Percentiles rank a stretch among this genome's conserved stretches.
Conservation (phyloP, 2,329 filamentous ascomycete genomes). For the Talaromyces atroroseus region DNA sequence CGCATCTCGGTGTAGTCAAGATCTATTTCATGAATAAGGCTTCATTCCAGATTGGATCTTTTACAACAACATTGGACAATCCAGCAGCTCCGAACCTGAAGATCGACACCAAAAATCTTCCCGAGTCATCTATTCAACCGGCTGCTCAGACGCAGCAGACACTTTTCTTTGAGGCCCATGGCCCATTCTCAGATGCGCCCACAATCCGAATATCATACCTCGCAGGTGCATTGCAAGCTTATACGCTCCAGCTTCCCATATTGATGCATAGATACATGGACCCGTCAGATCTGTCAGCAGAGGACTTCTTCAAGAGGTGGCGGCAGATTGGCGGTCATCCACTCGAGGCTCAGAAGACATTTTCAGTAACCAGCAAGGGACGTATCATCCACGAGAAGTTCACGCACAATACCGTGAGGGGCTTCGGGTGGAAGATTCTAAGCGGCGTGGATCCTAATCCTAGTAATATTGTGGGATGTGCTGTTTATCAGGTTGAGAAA, state of each 20-base stretch:
- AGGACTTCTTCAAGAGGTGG: conserved; percentile 99
- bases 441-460: conserved; percentile 83
- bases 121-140: conserved; percentile 71
- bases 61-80: conserved; percentile 89
- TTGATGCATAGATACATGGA: conserved; percentile 96
- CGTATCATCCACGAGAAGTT: conserved; percentile 65
- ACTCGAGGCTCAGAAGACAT: conserved; percentile 82
- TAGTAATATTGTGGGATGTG: conserved; percentile 88
- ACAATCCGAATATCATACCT: conserved; percentile 94
- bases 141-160: conserved; percentile 84
- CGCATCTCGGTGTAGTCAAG: conserved; percentile 92
- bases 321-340: conserved; percentile 91
- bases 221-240: conserved; percentile 83
- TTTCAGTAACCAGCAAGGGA: conserved; percentile 59
- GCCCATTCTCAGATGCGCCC: conserved; percentile 74
- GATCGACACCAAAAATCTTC: conserved; percentile 81
- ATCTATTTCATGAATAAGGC: conserved; percentile 96
- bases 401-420: conserved; percentile 67
- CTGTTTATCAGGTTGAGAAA: conserved; percentile 67
- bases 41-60: conserved; percentile 74
- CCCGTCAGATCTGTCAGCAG: conserved; percentile 72
- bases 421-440: conserved; percentile 85
- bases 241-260: conserved; percentile 86
- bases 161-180: conserved; percentile 85
- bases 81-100: conserved; percentile 60